Percentiles rank a stretch among this genome's conserved stretches.
Evolutionary conservation across 2,329 filamentous ascomycete genomes (phyloP).

Genomic region (Periconia digitata): DNA sequence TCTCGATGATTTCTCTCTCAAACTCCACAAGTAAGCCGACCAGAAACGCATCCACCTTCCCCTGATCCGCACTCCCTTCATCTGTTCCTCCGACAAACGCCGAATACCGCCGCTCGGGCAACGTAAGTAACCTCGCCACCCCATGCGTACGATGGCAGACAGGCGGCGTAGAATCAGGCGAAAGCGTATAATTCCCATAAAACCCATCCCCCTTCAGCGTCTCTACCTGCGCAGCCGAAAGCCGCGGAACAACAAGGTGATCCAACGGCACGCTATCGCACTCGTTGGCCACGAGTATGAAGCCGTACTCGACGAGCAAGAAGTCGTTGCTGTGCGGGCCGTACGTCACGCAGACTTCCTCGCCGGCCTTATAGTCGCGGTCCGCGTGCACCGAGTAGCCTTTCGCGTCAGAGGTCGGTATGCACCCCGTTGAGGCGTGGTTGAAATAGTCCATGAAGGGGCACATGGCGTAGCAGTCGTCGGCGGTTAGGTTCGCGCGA

Average conservation of each 20-base stretch:
- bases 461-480: constrained; percentile 68
- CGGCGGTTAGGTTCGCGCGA: constrained; percentile 43
- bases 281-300: constrained; percentile 42
- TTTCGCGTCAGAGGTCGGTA: constrained; percentile 52
- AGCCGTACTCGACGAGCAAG: constrained; percentile 68
- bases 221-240: constrained; percentile 32
- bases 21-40: constrained; percentile 32
- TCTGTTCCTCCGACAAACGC: constrained; percentile 35
- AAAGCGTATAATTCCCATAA: constrained; percentile 38
- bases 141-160: constrained; percentile 51
- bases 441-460: constrained; percentile 76
- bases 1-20: constrained; percentile 28
- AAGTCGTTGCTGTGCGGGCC: constrained; percentile 73
- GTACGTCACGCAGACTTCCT: constrained; percentile 71
- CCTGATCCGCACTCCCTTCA: constrained; percentile 38
- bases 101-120: constrained; percentile 32
- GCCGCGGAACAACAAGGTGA: constrained; percentile 43
- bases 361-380: constrained; percentile 54
- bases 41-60: constrained; percentile 43
- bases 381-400: constrained; percentile 60
- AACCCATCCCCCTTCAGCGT: constrained; percentile 48
- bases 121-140: constrained; percentile 40
- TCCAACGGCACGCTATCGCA: constrained; percentile 48
- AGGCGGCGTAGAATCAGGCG: constrained; percentile 20
- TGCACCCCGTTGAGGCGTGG: constrained; percentile 53